Evolutionary conservation across 768 basidiomycete species (phyloP).

Genomic region (Calocybe cyanea): DNA sequence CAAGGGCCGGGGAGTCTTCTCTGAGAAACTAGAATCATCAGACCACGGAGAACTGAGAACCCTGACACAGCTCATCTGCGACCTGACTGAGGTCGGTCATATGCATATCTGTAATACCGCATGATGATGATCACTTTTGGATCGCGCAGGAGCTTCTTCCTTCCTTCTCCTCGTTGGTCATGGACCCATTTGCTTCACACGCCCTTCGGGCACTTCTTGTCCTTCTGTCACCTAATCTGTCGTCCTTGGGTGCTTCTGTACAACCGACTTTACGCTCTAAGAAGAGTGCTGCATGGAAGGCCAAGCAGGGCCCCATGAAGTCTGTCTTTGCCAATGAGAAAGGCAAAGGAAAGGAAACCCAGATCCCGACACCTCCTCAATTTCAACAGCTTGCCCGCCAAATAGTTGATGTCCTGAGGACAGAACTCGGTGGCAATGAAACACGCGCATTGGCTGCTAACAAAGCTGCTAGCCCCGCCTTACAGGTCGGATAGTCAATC

Average conservation of each 20-base stretch:
- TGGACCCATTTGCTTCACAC: constrained; percentile 81
- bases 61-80: constrained; percentile 58
- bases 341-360: constrained; percentile 29
- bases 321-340: constrained; percentile 61
- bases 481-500: constrained; percentile 55
- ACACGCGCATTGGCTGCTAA: constrained; percentile 72
- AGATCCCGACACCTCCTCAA: constrained; percentile 34
- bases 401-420: constrained; percentile 49
- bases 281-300: constrained; percentile 80
- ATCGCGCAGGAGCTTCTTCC: constrained; percentile 64
- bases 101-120: constrained; percentile 2
- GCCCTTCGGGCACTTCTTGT: constrained; percentile 77
- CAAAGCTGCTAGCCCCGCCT: constrained; percentile 71
- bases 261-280: constrained; percentile 68
- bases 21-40: constrained; percentile 41
- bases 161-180: constrained; percentile 57
- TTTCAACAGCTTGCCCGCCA: constrained; percentile 44
- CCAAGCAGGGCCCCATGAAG: constrained; percentile 75
- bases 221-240: constrained; percentile 64
- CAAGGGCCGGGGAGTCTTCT: constrained; percentile 54
- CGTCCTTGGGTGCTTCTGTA: constrained; percentile 31
- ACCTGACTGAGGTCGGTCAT: constrained; percentile 55
- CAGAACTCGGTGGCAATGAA: constrained; percentile 62
- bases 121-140: neutral
- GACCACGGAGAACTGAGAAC: constrained; percentile 65